Evolutionary conservation across 2,329 filamentous ascomycete species (phyloP), one percentile per base, ranked within the genome.

Genomic region (Domatiomyces catenatus): DNA sequence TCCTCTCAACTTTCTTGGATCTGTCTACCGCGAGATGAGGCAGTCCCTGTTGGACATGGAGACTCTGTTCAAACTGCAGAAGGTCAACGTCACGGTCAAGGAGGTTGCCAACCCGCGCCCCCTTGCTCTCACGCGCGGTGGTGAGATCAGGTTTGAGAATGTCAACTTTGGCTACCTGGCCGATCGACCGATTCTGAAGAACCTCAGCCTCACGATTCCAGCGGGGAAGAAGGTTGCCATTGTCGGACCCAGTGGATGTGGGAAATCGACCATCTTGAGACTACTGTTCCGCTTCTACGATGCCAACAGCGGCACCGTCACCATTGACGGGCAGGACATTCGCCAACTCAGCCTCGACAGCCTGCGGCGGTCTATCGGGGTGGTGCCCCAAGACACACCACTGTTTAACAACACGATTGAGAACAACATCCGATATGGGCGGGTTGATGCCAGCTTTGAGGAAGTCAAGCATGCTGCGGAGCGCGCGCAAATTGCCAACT

Each of bases 41-140:
- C 92, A 98, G 69, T 94, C 87, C 19, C 74, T 98, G 44, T 74
- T 98, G 32, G 93, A 98, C 65, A 98, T 98, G 92, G 92, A 96
- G 69, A 96, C 92, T 0, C 76, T 98, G 5, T 98, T 98, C 74
- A 94, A 86, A 65, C 75, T 98, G 28, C 92, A 98, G 67, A 96
- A 94, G 66, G 90, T 96, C 63, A 94, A 96, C 59, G 82, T 95
- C 10, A 80, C 77, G 39, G 84, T 98, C 63, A 81, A 79, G 60
- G 89, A 98, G 60, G 75, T 77, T 49, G 77, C 83, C 1, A 72
- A 84, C 60, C 87, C 90, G 0, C 80, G 82, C 61, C 75, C 84
- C 0, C 74, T 98, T 1, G 68, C 76, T 7, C 74, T 98, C 12
- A 74, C 75, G 44, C 79, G 76, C 56, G 88, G 89, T 15, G 92